These are phyloP conservation scores for Kickxella alabastrina DNA, from an alignment of 192 early-diverging fungal species.

Conservation along the genomic window DNA sequence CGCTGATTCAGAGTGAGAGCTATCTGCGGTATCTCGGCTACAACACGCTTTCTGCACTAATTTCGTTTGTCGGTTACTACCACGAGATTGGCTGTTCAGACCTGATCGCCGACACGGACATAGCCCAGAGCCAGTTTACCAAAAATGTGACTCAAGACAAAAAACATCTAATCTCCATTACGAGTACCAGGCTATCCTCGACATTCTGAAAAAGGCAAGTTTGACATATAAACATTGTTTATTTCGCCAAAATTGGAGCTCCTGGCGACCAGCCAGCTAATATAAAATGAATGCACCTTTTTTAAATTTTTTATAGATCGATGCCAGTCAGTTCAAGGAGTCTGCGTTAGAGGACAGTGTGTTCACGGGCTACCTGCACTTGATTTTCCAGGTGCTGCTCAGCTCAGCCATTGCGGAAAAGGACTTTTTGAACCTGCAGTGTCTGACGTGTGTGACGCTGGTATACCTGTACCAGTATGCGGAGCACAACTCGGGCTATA, in stretches of 20 bases:
- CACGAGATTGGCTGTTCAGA: constrained; percentile 16
- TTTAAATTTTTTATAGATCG: constrained; percentile 20
- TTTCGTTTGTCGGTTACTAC: constrained; percentile 34
- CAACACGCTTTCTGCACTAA: constrained; percentile 22
- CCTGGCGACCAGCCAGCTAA: too few species aligned
- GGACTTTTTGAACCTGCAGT: constrained; percentile 21
- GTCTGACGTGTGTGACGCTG: constrained; percentile 18
- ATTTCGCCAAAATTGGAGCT: too few species aligned
- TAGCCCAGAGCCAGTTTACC: not conserved
- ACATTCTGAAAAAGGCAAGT: constrained; percentile 6
- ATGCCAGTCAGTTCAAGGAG: constrained; percentile 8
- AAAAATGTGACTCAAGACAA: not conserved
- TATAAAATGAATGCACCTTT: not conserved
- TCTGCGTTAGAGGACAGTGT: constrained; percentile 7
- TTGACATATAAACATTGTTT: too few species aligned
- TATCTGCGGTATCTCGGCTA: constrained; percentile 17
- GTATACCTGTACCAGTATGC: constrained; percentile 37
- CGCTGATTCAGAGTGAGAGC: constrained; percentile 11
- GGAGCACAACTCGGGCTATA: constrained; percentile 21
- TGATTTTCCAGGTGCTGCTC: constrained; percentile 27
- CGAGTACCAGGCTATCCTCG: not conserved
- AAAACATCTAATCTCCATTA: not conserved
- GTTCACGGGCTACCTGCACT: constrained; percentile 13
- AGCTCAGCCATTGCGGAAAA: constrained; percentile 28
- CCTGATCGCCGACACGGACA: constrained; percentile 16